Evolutionary conservation across 2,329 filamentous ascomycete genomes (phyloP).

Genomic region (Clarireedia homoeocarpa): DNA sequence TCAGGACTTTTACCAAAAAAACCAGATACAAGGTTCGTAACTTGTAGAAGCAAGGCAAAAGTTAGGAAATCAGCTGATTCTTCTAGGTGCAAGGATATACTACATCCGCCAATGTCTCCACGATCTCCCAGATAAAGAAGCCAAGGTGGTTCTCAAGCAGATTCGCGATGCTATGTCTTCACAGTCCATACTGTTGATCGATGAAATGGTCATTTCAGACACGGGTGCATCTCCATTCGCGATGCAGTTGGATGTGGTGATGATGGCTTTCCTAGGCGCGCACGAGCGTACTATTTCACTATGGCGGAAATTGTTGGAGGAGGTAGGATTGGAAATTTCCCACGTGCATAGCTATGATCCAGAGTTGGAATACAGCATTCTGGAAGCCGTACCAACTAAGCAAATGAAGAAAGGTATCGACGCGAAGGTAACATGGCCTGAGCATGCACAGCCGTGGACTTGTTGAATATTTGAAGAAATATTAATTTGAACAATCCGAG

Average conservation of each 20-base stretch:
- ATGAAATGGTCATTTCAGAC: constrained; percentile 31
- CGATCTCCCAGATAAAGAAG: constrained; percentile 26
- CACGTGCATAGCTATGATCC: background rate
- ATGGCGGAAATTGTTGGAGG: constrained; percentile 4
- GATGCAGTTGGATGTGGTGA: constrained; percentile 30
- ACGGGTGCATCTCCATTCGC: constrained; percentile 25
- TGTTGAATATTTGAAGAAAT: no score
- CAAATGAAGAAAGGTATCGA: background rate
- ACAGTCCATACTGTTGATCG: constrained; percentile 20
- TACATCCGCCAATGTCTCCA: constrained; percentile 29
- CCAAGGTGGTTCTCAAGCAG: constrained; percentile 20
- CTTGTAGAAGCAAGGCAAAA: background rate
- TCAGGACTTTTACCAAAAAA: constrained; percentile 24
- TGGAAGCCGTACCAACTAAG: background rate
- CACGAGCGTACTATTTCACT: constrained; percentile 8
- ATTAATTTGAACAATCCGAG: no score
- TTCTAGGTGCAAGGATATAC: constrained; percentile 17
- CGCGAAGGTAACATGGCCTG: no score
- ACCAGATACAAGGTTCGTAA: constrained; percentile 22
- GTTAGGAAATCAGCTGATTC: background rate
- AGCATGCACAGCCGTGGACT: no score
- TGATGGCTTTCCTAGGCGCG: constrained; percentile 28
- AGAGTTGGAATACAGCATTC: background rate
- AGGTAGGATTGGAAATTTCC: constrained; percentile 1
- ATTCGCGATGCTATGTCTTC: constrained; percentile 19